Evolutionary conservation across 352 stramenopile genomes (phyloP).

Genomic region (Peronospora destructor): DNA sequence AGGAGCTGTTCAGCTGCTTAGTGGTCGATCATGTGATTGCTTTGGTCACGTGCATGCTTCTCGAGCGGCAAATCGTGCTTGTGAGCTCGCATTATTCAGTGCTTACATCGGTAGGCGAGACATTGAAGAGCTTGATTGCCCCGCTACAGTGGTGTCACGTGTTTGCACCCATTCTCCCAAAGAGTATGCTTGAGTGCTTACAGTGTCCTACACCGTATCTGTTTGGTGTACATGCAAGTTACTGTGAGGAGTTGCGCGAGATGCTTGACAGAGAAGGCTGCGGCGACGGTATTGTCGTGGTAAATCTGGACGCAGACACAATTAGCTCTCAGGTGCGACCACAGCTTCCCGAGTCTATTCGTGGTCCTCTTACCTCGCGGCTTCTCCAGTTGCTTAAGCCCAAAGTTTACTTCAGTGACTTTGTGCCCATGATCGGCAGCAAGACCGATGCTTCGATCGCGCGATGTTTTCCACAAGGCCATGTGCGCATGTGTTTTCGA

Average conservation of each 20-base stretch:
- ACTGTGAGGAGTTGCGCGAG: constrained; percentile 53
- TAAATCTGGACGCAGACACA: constrained; percentile 62
- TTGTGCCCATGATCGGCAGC: constrained; percentile 51
- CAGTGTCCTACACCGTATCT: constrained; percentile 81
- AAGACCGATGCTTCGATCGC: constrained; percentile 22
- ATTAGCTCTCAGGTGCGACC: constrained; percentile 38
- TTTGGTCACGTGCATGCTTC: constrained; percentile 65
- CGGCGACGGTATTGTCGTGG: constrained; percentile 60
- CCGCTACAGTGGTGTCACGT: constrained; percentile 83
- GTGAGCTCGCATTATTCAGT: constrained; percentile 77
- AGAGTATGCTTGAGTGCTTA: constrained; percentile 75
- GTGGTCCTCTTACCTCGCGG: constrained; percentile 33
- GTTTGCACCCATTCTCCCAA: constrained; percentile 75
- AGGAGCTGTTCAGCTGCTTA: constrained; percentile 75
- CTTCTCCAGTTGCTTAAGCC: constrained; percentile 66
- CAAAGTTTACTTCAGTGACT: constrained; percentile 72
- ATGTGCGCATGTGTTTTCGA: constrained; percentile 56
- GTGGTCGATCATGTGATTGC: constrained; percentile 62
- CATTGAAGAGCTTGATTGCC: constrained; percentile 65
- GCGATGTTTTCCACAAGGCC: constrained; percentile 44
- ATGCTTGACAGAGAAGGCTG: constrained; percentile 73
- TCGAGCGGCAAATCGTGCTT: constrained; percentile 74
- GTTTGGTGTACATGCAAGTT: constrained; percentile 80
- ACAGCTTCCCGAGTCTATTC: constrained; percentile 41
- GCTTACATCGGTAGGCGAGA: constrained; percentile 70